Evolutionary conservation across 2,329 filamentous ascomycete genomes (phyloP).

Genomic region (Pyrenophora tritici-repentis): DNA sequence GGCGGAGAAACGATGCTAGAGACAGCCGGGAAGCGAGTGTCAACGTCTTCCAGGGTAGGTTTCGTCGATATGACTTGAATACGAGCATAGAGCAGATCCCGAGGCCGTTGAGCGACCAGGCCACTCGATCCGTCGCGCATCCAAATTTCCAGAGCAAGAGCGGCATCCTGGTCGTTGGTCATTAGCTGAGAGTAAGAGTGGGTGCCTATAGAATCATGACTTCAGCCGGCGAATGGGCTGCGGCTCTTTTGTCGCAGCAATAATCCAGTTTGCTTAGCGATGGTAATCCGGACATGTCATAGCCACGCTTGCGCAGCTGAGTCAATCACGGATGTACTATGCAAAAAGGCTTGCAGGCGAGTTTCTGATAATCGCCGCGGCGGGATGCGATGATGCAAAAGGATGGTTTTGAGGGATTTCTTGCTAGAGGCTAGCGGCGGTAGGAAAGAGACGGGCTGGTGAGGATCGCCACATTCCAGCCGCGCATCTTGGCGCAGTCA

Average conservation of each 20-base stretch:
- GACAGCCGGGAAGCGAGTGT: constrained; percentile 10
- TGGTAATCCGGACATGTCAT: constrained; percentile 3
- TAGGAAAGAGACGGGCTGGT: too few relatives aligned
- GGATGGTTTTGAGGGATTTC: constrained; percentile 23
- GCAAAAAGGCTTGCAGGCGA: background rate
- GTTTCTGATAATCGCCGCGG: constrained; percentile 10
- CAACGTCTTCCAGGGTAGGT: constrained; percentile 9
- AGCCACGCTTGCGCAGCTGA: constrained; percentile 17
- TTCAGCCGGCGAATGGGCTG: constrained; percentile 14
- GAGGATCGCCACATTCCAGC: constrained; percentile 23
- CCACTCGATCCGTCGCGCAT: constrained; percentile 8
- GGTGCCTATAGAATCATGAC: constrained; percentile 1
- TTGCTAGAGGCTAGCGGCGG: constrained; percentile 15
- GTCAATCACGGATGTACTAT: constrained; percentile 11
- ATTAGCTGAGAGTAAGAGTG: background rate
- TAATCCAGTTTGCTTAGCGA: constrained; percentile 12
- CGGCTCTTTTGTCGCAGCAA: constrained; percentile 5
- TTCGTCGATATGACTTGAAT: constrained; percentile 11
- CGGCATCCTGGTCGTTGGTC: background rate
- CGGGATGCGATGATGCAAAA: constrained; percentile 19
- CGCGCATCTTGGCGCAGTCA: constrained; percentile 21
- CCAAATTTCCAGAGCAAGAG: background rate
- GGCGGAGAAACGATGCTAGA: constrained; percentile 9
- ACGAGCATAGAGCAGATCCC: constrained; percentile 10
- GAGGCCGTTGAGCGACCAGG: constrained; percentile 14